phyloP scores from a whole-genome alignment of 2,329 filamentous ascomycete species.

The Neocatenulostroma microsporum region DNA sequence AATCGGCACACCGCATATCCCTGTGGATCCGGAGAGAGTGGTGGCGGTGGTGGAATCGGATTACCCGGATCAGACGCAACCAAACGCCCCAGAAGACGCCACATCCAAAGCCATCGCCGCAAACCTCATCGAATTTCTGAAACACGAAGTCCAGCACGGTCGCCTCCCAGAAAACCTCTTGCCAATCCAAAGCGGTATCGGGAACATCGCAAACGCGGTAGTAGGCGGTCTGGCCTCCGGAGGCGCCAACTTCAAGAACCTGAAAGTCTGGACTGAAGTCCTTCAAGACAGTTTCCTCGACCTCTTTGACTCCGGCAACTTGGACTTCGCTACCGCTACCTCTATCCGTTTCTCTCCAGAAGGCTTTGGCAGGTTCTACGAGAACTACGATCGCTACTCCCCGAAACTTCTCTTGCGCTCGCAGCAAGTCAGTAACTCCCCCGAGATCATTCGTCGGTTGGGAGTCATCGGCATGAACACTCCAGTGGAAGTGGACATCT shows the following conservation, averaged over 20 bases:
- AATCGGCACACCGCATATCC: slow-evolving; percentile 74
- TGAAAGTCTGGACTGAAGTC: slow-evolving; percentile 90
- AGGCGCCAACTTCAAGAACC: slow-evolving; percentile 71
- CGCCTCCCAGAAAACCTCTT: slow-evolving; percentile 69
- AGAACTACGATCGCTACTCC: slow-evolving; percentile 71
- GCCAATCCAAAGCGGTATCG: slow-evolving; percentile 79
- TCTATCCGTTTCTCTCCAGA: slow-evolving; percentile 86
- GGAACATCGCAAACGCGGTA: slow-evolving; percentile 89
- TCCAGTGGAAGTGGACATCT: slow-evolving; percentile 88
- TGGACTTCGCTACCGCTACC: slow-evolving; percentile 85
- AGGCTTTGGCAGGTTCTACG: slow-evolving; percentile 85
- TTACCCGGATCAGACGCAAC: slow-evolving; percentile 68
- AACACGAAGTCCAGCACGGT: slow-evolving; percentile 74
- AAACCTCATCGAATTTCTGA: slow-evolving; percentile 76
- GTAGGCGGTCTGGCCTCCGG: slow-evolving; percentile 70
- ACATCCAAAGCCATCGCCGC: slow-evolving; percentile 63
- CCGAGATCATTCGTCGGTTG: slow-evolving; percentile 80
- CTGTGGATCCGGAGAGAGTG: slow-evolving; percentile 75
- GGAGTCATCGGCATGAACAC: slow-evolving; percentile 95
- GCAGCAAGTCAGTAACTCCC: slow-evolving; percentile 83
- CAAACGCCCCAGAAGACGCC: slow-evolving; percentile 70
- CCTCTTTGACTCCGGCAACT: slow-evolving; percentile 77
- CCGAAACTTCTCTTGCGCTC: slow-evolving; percentile 76
- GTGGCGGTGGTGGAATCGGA: slow-evolving; percentile 78
- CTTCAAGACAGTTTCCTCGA: slow-evolving; percentile 90